phyloP scores from a whole-genome alignment of 352 stramenopile species.

The Pythium apleroticum region DNA sequence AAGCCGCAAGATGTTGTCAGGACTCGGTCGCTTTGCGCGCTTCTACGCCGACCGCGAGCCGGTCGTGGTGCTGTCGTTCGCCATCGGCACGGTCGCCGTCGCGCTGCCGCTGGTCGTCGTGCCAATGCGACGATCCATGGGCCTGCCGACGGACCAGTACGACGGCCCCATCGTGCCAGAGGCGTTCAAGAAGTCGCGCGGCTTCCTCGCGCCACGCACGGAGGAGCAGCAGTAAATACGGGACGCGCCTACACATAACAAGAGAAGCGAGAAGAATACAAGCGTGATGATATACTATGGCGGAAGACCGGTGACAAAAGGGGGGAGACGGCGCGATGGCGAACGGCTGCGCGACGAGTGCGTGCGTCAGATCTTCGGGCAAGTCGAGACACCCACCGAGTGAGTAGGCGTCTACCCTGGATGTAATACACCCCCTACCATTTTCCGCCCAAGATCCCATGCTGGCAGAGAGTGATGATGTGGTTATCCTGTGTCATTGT shows the following conservation, averaged over 20 bases:
- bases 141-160: constrained; percentile 88
- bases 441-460: not conserved
- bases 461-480: not conserved
- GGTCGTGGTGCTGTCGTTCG: constrained; percentile 81
- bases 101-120: constrained; percentile 76
- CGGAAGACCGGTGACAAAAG: not conserved
- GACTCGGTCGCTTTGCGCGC: constrained; percentile 73
- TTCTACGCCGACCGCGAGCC: constrained; percentile 86
- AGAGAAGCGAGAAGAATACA: not conserved
- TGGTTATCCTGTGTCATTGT: not conserved
- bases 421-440: constrained; percentile 3
- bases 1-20: constrained; percentile 20
- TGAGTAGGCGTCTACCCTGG: not conserved
- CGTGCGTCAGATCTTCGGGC: not conserved
- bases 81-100: constrained; percentile 71
- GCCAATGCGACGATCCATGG: constrained; percentile 79
- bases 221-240: constrained; percentile 34
- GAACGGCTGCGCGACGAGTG: not conserved
- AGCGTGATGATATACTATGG: constrained; percentile 1
- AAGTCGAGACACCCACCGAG: not conserved
- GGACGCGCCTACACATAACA: not conserved
- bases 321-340: not conserved
- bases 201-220: constrained; percentile 45
- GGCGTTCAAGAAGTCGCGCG: constrained; percentile 73
- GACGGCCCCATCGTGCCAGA: constrained; percentile 81